phyloP scores from a whole-genome alignment of 345 rosid species.

The Gossypium rotundifolium region DNA sequence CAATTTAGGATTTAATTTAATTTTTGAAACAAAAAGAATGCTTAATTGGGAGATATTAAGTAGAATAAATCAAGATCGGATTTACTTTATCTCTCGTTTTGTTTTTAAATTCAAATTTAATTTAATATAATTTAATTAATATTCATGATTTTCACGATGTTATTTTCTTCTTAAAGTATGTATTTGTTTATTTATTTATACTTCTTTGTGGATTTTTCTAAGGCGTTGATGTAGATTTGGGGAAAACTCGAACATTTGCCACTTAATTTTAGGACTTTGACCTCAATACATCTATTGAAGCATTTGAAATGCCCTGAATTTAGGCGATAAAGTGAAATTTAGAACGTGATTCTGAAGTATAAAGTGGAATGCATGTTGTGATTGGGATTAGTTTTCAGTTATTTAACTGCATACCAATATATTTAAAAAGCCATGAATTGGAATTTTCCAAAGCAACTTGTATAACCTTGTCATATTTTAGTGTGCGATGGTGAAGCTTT shows the following conservation, averaged over 20 bases:
- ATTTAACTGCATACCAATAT: background rate
- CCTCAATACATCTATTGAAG: background rate
- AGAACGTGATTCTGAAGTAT: background rate
- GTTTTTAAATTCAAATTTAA: background rate
- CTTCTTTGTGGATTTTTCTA: background rate
- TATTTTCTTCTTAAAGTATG: background rate
- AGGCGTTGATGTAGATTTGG: background rate
- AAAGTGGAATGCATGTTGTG: background rate
- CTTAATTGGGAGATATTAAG: background rate
- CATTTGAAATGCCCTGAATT: background rate
- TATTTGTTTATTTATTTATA: too few species aligned
- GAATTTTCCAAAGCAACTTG: background rate
- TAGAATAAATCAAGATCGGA: background rate
- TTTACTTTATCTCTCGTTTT: background rate
- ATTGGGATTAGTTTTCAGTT: background rate
- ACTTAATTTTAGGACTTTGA: background rate
- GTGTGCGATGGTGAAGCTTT: background rate
- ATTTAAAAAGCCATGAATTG: background rate
- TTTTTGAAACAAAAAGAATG: background rate
- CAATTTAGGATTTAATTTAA: background rate
- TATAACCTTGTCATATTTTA: background rate
- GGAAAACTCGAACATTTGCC: background rate
- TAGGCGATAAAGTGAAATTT: background rate
- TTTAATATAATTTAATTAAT: background rate
- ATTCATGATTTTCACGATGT: background rate